Evolutionary conservation across 345 rosid genomes (phyloP).

Genomic region (Acer campestre): DNA sequence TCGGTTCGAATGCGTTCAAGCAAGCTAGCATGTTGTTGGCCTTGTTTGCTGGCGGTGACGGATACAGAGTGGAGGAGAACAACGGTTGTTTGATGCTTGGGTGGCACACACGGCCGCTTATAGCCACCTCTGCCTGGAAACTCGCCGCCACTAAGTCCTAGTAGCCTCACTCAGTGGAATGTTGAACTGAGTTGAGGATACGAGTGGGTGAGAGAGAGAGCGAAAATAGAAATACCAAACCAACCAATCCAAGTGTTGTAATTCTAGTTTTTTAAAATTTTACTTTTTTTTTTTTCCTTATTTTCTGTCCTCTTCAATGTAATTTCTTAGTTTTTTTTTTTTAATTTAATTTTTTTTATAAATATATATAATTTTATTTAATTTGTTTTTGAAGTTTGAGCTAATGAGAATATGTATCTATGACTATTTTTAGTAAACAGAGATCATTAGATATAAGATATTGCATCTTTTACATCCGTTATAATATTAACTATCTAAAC

Average conservation of each 20-base stretch:
- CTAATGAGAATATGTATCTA: too few species aligned
- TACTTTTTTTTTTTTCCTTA: too few species aligned
- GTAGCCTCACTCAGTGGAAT: not conserved
- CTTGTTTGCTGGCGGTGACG: conserved; percentile 75
- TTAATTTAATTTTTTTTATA: not conserved
- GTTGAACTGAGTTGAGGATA: conserved; percentile 4
- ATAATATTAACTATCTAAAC: too few species aligned
- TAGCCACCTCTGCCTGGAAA: conserved; percentile 92
- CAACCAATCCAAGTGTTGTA: conserved; percentile 22
- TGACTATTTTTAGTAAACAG: too few species aligned
- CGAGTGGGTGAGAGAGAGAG: not conserved
- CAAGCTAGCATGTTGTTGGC: conserved; percentile 91
- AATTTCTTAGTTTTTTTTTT: not conserved
- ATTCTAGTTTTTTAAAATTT: conserved; percentile 1
- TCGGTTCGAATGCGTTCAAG: conserved; percentile 87
- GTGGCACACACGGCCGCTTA: conserved; percentile 91
- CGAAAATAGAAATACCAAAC: not conserved
- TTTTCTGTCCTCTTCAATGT: too few species aligned
- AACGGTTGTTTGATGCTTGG: conserved; percentile 86
- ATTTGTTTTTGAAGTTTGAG: too few species aligned
- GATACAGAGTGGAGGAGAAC: conserved; percentile 86
- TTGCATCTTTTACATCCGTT: too few species aligned
- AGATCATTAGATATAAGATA: too few species aligned
- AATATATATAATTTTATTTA: too few species aligned
- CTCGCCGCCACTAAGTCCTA: conserved; percentile 26